Base-by-base conservation (phyloP, 352 stramenopile species). In the Phytophthora brassicae region DNA sequence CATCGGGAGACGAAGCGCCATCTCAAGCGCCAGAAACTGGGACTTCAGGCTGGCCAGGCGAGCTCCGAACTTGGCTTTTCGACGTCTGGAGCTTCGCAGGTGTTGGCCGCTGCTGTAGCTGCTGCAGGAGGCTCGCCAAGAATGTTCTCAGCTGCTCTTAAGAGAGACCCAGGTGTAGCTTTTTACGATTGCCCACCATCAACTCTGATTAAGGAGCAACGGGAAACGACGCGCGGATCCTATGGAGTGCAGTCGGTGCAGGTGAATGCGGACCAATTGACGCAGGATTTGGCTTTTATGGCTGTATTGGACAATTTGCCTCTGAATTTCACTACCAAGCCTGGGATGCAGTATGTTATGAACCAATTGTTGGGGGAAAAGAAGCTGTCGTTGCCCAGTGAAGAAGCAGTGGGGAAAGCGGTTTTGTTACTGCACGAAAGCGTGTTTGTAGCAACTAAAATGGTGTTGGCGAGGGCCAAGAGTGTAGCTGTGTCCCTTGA, bases 1-100 rank as follows among this genome's bases (percentile, higher is more conserved):
- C 78, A 93, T 50, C 82, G 84, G 49, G 82, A 93, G 69, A 85
- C 64, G 57, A 93, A 93, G 67, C 84, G 84, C 46, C 72, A 78
- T n/a, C 36, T 85, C 28, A 93, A 93, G 70, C 75, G 82, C 13
- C 84, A 90, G 58, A 93, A 91, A 65, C 49, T 88, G 50, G 70
- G 79, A 12, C 64, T 82, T 11, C 74, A 85, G 17, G 49, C 28
- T 2, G 39, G 57, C n/a, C 62, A 65, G 19, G 2, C 50, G 1
- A 26, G 56, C 47, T 69, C 68, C 6, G 82, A 92, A 49, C 79
- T 88, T 41, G 57, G 57, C 14, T 72, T 70, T 48, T 88, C 86
- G 31, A 58, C 76, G 43, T 45, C 80, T 12, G 65, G 47, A 7
- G 53, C 70, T 6, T 72, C 62, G 1, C 68, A 81, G 42, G 61